Conservation (phyloP, 2,329 filamentous ascomycete genomes). For the Penicillium polonicum region DNA sequence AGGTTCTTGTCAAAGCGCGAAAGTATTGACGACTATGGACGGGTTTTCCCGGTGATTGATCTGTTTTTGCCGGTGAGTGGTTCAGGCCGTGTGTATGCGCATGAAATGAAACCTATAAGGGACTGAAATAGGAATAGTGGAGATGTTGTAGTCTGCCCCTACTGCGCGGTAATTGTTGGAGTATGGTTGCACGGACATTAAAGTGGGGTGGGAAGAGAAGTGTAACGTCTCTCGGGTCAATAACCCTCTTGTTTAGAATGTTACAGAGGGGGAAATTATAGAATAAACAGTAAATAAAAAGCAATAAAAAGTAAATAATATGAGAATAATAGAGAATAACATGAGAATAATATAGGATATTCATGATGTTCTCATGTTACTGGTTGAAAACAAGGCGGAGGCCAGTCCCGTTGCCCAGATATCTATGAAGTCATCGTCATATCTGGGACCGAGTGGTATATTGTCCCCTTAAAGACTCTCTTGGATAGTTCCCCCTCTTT, state of each 20-base stretch:
- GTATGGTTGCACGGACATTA: slow-evolving; percentile 3
- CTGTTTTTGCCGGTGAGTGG: slow-evolving; percentile 12
- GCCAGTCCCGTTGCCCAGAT: slow-evolving; percentile 16
- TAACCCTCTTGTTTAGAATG: background rate
- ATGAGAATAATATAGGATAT: no score
- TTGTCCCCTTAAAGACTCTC: background rate
- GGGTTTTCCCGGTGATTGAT: slow-evolving; percentile 11
- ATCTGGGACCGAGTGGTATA: background rate
- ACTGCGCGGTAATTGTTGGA: background rate
- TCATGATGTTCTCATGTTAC: slow-evolving; percentile 13
- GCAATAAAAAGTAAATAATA: no score
- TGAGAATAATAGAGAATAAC: background rate
- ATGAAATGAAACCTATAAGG: background rate
- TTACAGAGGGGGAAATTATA: background rate
- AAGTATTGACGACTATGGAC: background rate
- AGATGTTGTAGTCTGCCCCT: background rate
- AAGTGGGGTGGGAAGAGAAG: background rate
- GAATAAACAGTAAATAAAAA: background rate
- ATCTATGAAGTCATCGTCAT: slow-evolving; percentile 27
- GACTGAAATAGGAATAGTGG: background rate
- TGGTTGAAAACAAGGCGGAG: slow-evolving; percentile 25
- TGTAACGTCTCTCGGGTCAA: slow-evolving; percentile 1
- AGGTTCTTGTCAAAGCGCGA: slow-evolving; percentile 10
- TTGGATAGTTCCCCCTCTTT: background rate
- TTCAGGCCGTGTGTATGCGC: slow-evolving; percentile 3